These are phyloP conservation scores for Platanus orientalis DNA, from an alignment of 164 flowering plant species.

Conservation along the genomic window DNA sequence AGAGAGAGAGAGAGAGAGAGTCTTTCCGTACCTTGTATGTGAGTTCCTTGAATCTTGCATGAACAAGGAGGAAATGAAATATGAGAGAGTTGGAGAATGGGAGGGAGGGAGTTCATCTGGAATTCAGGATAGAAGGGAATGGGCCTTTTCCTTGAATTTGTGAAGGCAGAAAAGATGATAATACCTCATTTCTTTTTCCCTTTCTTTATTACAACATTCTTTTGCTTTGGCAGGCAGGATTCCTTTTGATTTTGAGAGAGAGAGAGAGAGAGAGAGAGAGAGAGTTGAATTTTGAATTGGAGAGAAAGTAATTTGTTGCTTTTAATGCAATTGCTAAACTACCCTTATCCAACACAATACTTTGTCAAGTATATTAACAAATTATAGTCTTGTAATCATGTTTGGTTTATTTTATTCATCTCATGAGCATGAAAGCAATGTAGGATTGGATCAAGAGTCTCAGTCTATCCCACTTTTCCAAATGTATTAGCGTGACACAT, in stretches of 20 bases:
- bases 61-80: constrained; percentile 36
- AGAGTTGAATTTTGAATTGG: constrained; percentile 23
- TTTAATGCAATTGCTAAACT: constrained; percentile 23
- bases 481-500: too few species aligned
- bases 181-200: constrained; percentile 29
- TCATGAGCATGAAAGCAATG: too few species aligned
- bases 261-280: constrained; percentile 16
- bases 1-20: constrained; percentile 11
- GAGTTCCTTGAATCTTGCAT: constrained; percentile 81
- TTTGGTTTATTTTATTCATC: too few species aligned
- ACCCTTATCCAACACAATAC: too few species aligned
- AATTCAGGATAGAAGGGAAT: constrained; percentile 2
- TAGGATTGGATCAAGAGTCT: too few species aligned
- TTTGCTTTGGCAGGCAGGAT: constrained; percentile 58
- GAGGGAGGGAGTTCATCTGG: constrained; percentile 32
- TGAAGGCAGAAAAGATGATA: constrained; percentile 31
- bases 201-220: constrained; percentile 44
- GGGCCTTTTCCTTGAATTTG: constrained; percentile 25
- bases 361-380: too few species aligned
- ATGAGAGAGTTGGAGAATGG: constrained; percentile 22
- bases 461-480: too few species aligned
- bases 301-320: constrained; percentile 24
- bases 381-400: too few species aligned
- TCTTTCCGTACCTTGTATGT: constrained; percentile 38
- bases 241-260: constrained; percentile 27